Percentiles rank a stretch among this genome's conserved stretches.
These are phyloP conservation scores for Diplodia scrobiculata DNA, from an alignment of 2,329 filamentous ascomycete species.

Conservation along the genomic window DNA sequence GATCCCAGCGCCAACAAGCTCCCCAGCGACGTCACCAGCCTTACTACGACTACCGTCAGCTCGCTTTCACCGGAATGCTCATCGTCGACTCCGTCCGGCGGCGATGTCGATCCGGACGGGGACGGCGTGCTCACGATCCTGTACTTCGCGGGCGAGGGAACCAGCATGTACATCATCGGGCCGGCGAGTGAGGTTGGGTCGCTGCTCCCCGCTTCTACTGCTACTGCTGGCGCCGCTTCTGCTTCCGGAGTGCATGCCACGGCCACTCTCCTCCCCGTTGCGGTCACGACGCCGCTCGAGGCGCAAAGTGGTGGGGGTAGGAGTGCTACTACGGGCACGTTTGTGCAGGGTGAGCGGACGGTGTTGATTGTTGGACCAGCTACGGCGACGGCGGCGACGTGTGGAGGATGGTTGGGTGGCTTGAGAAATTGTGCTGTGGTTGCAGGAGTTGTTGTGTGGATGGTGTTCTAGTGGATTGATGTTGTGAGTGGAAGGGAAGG, in stretches of 20 bases:
- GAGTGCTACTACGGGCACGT: slow-evolving; percentile 1
- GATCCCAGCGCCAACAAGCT: slow-evolving; percentile 7
- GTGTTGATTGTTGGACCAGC: slow-evolving; percentile 19
- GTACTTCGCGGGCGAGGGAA: background rate
- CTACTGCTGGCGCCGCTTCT: background rate
- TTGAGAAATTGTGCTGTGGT: background rate
- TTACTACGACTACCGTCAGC: background rate
- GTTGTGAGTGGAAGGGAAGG: background rate
- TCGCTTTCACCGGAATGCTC: background rate
- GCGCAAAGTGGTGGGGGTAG: background rate
- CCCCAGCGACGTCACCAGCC: background rate
- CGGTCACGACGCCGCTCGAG: background rate
- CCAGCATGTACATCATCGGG: slow-evolving; percentile 18
- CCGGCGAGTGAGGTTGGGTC: slow-evolving; percentile 2
- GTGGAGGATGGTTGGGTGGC: background rate
- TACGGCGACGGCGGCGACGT: background rate
- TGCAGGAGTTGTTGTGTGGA: background rate
- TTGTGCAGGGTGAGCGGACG: slow-evolving; percentile 1
- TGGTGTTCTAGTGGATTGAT: background rate
- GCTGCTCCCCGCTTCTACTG: background rate
- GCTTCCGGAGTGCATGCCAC: background rate
- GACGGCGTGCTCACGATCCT: slow-evolving; percentile 5
- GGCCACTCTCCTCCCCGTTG: background rate
- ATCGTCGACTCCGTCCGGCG: background rate
- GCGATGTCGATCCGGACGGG: too few species aligned